A percentile compares a stretch with the other conserved stretches of the same genome.
Evolutionary conservation across 345 rosid genomes (phyloP).

Genomic region (Eucalyptus urophylla): DNA sequence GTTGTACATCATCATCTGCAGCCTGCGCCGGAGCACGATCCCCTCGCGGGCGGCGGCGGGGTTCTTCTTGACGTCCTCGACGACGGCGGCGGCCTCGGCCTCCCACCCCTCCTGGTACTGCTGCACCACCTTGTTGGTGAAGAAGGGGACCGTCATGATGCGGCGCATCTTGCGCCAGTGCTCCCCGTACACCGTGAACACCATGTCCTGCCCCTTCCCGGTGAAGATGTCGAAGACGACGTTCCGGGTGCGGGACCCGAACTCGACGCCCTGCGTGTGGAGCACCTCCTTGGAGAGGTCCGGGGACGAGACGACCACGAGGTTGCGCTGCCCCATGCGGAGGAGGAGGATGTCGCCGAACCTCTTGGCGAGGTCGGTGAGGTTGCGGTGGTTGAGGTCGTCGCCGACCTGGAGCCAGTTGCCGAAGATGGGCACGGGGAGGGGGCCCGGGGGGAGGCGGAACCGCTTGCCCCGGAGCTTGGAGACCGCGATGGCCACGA

Average conservation of each 20-base stretch:
- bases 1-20: constrained; percentile 97
- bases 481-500: constrained; percentile 57
- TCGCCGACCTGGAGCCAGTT: constrained; percentile 99
- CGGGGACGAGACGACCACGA: constrained; percentile 89
- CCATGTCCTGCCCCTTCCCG: constrained; percentile 98
- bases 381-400: constrained; percentile 88
- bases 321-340: constrained; percentile 86
- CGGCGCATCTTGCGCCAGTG: constrained; percentile 99
- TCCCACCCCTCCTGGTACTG: constrained; percentile 72
- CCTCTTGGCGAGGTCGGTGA: constrained; percentile 63
- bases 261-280: constrained; percentile 91
- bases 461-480: constrained; percentile 77
- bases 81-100: constrained; percentile 57
- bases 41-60: constrained; percentile 64
- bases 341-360: constrained; percentile 62
- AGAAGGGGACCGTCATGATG: constrained; percentile 98
- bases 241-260: constrained; percentile 89
- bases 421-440: constrained; percentile 82
- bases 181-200: constrained; percentile 95
- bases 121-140: constrained; percentile 86
- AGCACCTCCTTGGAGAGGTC: constrained; percentile 79
- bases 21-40: constrained; percentile 57
- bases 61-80: constrained; percentile 64
- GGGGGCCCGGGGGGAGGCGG: constrained; percentile 89
- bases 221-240: constrained; percentile 97